These are phyloP conservation scores for Balakata baccata DNA, from an alignment of 345 rosid species.

Conservation along the genomic window DNA sequence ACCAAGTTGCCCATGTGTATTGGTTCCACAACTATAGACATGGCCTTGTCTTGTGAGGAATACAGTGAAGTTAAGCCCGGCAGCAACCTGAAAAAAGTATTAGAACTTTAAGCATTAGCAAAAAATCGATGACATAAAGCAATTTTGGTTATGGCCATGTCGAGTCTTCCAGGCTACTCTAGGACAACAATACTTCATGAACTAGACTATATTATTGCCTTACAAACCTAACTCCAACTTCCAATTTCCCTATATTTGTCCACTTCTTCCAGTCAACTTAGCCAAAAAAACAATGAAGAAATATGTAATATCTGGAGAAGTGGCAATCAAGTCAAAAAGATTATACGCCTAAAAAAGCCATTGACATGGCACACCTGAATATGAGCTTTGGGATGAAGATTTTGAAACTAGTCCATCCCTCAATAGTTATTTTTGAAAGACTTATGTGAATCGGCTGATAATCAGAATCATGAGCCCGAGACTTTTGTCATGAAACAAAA, in stretches of 20 bases:
- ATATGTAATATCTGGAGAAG: neutral
- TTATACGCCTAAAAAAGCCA: neutral
- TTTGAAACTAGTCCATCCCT: neutral
- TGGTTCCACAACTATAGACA: constrained; percentile 74
- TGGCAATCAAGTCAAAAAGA: neutral
- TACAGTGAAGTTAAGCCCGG: constrained; percentile 81
- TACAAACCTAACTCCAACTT: neutral
- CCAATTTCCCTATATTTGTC: neutral
- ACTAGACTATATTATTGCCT: neutral
- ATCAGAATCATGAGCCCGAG: neutral
- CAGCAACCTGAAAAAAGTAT: constrained; percentile 69
- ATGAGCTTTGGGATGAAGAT: neutral
- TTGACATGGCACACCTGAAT: neutral
- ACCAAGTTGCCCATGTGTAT: constrained; percentile 86
- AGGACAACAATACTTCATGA: neutral
- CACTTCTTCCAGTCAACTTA: neutral
- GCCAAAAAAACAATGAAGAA: neutral
- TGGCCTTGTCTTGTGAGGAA: constrained; percentile 79
- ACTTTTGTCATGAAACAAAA: neutral
- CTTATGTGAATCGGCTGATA: neutral
- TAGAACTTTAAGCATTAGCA: constrained; percentile 1
- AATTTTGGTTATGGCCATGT: neutral
- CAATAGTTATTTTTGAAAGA: neutral
- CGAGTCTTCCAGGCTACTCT: neutral
- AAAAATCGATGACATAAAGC: neutral